phyloP scores from a whole-genome alignment of 352 stramenopile species.

The Globisporangium rhizosaccharum region DNA sequence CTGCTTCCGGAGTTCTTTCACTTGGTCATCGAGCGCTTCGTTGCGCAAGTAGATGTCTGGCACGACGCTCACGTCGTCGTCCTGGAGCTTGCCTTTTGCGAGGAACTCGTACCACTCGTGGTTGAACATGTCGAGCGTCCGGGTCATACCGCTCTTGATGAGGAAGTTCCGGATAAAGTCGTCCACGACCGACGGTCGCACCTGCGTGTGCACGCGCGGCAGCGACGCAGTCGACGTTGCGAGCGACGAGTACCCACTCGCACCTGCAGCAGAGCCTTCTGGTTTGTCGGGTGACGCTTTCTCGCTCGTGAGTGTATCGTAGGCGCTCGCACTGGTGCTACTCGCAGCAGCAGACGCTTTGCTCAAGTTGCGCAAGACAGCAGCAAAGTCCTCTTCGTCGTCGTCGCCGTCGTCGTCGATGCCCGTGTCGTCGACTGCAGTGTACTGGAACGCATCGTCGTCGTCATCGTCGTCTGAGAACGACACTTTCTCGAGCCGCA shows the following conservation, averaged over 20 bases:
- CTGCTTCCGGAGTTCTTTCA: constrained; percentile 77
- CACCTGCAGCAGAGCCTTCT: constrained; percentile 2
- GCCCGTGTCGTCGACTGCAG: constrained; percentile 57
- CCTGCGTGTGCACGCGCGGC: constrained; percentile 52
- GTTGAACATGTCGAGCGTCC: constrained; percentile 93
- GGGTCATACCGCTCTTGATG: constrained; percentile 89
- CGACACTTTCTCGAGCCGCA: constrained; percentile 83
- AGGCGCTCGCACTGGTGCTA: constrained; percentile 13
- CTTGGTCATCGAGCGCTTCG: constrained; percentile 88
- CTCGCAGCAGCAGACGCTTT: constrained; percentile 28
- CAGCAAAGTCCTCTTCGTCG: constrained; percentile 81
- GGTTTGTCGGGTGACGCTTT: constrained; percentile 10
- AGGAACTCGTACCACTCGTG: constrained; percentile 95
- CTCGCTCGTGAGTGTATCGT: constrained; percentile 8
- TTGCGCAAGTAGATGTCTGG: constrained; percentile 94
- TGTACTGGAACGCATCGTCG: constrained; percentile 70
- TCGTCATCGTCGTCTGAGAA: constrained; percentile 86
- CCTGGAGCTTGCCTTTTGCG: constrained; percentile 87
- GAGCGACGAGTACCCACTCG: constrained; percentile 3
- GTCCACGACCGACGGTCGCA: constrained; percentile 86
- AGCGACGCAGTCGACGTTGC: constrained; percentile 4
- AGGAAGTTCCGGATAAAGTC: constrained; percentile 95
- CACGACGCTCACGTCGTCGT: constrained; percentile 88
- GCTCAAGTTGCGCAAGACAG: constrained; percentile 68
- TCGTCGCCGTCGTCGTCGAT: constrained; percentile 45